Evolutionary conservation across 23 red algal genomes (phyloP).

Genomic region (Porphyridium purpureum): DNA sequence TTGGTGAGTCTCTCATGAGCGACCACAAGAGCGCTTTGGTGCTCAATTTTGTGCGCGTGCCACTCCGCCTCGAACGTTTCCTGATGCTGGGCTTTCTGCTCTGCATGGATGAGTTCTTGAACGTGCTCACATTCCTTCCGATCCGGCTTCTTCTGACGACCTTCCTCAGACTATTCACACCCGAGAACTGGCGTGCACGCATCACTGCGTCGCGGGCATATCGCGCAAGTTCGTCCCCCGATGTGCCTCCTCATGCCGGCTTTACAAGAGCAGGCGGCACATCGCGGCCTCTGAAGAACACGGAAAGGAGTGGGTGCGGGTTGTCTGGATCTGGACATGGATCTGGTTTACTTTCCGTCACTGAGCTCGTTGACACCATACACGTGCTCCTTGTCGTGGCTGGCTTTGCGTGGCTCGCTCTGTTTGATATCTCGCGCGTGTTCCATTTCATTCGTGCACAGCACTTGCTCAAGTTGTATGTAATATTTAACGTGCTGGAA

Average conservation of each 20-base stretch:
- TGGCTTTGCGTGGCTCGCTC: slow-evolving; percentile 7
- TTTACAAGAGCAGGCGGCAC: no score
- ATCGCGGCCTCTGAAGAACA: no score
- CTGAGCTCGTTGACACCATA: slow-evolving; percentile 14
- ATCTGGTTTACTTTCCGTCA: no score
- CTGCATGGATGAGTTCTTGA: slow-evolving; percentile 65
- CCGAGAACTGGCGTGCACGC: no score
- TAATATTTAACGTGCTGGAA: slow-evolving; percentile 89
- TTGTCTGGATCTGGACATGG: no score
- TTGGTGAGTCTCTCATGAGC: no score
- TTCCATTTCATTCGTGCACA: slow-evolving; percentile 90
- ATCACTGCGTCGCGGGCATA: no score
- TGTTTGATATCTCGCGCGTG: slow-evolving; percentile 46
- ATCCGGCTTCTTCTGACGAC: no score
- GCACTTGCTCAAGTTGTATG: slow-evolving; percentile 75
- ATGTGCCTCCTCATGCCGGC: no score
- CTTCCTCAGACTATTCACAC: no score
- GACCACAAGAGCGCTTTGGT: slow-evolving; percentile 2
- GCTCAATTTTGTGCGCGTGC: slow-evolving; percentile 59
- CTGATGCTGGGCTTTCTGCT: slow-evolving; percentile 48
- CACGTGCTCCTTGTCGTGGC: slow-evolving; percentile 20
- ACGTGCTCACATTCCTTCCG: slow-evolving; percentile 57
- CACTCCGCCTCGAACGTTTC: slow-evolving; percentile 38
- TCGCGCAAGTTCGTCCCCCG: no score
- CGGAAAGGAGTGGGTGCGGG: no score